phyloP scores from a whole-genome alignment of 2,329 filamentous ascomycete genomes.

The Metarhizium sp. region DNA sequence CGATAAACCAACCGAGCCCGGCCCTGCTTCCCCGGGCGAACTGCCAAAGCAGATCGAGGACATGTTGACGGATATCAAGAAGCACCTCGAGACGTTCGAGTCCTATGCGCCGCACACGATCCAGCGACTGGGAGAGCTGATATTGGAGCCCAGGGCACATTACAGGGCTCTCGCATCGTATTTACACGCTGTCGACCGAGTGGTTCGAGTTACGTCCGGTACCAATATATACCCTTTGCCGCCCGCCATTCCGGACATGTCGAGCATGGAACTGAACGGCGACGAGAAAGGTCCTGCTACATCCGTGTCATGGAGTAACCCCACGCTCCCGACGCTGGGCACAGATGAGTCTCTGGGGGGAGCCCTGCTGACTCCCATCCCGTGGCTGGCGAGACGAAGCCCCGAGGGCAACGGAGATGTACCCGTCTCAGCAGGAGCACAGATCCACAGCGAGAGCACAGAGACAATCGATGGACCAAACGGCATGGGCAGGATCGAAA shows the following conservation, averaged over 20 bases:
- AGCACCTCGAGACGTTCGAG: slow-evolving; percentile 59
- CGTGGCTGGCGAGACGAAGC: slow-evolving; percentile 58
- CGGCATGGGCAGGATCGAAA: slow-evolving; percentile 70
- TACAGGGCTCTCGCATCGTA: slow-evolving; percentile 78
- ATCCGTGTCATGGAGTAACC: slow-evolving; percentile 37
- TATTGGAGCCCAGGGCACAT: slow-evolving; percentile 65
- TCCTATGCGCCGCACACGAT: slow-evolving; percentile 80
- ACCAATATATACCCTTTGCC: slow-evolving; percentile 77
- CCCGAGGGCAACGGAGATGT: slow-evolving; percentile 17
- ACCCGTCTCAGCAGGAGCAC: slow-evolving; percentile 22
- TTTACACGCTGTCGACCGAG: slow-evolving; percentile 81
- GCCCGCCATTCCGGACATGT: slow-evolving; percentile 49
- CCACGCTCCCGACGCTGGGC: slow-evolving; percentile 46
- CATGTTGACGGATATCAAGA: slow-evolving; percentile 51
- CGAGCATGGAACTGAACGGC: slow-evolving; percentile 53
- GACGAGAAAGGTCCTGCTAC: slow-evolving; percentile 32
- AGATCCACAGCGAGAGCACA: slow-evolving; percentile 60
- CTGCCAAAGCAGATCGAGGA: slow-evolving; percentile 56
- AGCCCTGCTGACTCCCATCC: slow-evolving; percentile 85
- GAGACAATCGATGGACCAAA: slow-evolving; percentile 77
- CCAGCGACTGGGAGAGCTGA: slow-evolving; percentile 81
- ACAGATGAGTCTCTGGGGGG: slow-evolving; percentile 86
- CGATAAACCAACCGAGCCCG: slow-evolving; percentile 24
- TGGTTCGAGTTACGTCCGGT: slow-evolving; percentile 80
- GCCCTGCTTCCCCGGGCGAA: slow-evolving; percentile 27